Conservation (phyloP, 768 basidiomycete genomes). For the Podaxis pistillaris region DNA sequence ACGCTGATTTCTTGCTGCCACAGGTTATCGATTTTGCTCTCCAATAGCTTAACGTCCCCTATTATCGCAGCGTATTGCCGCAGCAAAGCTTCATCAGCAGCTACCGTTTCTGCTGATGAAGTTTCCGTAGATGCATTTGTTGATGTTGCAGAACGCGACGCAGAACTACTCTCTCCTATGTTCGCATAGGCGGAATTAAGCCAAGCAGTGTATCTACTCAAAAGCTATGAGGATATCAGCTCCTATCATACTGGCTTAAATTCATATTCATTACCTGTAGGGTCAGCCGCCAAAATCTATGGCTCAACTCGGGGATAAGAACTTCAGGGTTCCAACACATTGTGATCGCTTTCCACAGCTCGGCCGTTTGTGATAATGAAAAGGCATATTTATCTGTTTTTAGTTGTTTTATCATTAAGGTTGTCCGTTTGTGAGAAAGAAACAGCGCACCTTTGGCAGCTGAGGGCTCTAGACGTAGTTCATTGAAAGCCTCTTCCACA, state of each 20-base stretch:
- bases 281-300: constrained; percentile 89
- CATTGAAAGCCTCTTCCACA: constrained; percentile 66
- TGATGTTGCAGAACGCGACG: constrained; percentile 53
- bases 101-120: constrained; percentile 50
- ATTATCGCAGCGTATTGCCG: constrained; percentile 66
- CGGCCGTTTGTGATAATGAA: constrained; percentile 51
- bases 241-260: not conserved
- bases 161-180: constrained; percentile 30
- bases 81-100: constrained; percentile 63
- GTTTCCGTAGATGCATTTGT: constrained; percentile 41
- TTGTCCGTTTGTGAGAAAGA: not conserved
- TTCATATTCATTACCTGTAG: constrained; percentile 63
- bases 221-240: constrained; percentile 47
- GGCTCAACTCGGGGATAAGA: constrained; percentile 77
- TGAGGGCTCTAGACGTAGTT: constrained; percentile 39
- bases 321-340: constrained; percentile 87
- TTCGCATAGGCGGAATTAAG: constrained; percentile 54
- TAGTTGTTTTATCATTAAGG: constrained; percentile 1
- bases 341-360: constrained; percentile 69
- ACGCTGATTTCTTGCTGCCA: constrained; percentile 69
- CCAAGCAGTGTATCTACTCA: constrained; percentile 81
- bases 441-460: constrained; percentile 38
- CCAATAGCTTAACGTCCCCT: constrained; percentile 63
- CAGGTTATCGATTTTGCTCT: constrained; percentile 48
- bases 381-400: constrained; percentile 22